A percentile compares a stretch with the other conserved stretches of the same genome.
These are phyloP conservation scores for Sclerotinia sclerotiorum DNA, from an alignment of 2,329 filamentous ascomycete genomes.

Conservation along the genomic window DNA sequence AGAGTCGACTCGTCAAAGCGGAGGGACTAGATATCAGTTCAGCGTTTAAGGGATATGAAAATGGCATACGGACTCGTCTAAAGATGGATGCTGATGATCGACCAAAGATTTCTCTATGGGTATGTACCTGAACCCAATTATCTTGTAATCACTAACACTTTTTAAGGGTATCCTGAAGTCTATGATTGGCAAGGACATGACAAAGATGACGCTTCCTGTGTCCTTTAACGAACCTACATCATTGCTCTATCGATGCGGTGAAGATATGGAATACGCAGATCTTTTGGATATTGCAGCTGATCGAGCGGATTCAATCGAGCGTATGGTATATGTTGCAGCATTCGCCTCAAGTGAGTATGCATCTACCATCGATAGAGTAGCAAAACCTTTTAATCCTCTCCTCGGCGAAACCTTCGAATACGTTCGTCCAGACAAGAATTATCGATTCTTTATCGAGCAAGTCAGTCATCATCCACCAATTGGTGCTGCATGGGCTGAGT, in stretches of 20 bases:
- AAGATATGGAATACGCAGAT: constrained; percentile 98
- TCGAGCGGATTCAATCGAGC: constrained; percentile 81
- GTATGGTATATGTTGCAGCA: constrained; percentile 89
- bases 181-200: constrained; percentile 99
- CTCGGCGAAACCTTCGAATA: constrained; percentile 98
- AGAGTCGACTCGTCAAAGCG: constrained; percentile 43
- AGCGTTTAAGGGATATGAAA: constrained; percentile 89
- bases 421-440: constrained; percentile 90
- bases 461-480: constrained; percentile 96
- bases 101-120: constrained; percentile 94
- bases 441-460: constrained; percentile 97
- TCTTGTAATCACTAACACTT: constrained; percentile 32
- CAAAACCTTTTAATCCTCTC: constrained; percentile 96
- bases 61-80: constrained; percentile 73
- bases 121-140: constrained; percentile 49
- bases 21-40: constrained; percentile 64
- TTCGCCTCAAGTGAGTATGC: constrained; percentile 97
- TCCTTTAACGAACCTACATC: constrained; percentile 99
- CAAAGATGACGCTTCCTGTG: constrained; percentile 97
- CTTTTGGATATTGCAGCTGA: constrained; percentile 87
- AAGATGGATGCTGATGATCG: constrained; percentile 90
- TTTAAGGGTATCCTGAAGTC: constrained; percentile 88
- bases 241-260: constrained; percentile 86
- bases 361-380: constrained; percentile 92
- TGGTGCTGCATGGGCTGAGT: constrained; percentile 89